These are phyloP conservation scores for Priceomyces fermenticarens DNA, from an alignment of 805 yeast genomes.

Conservation along the genomic window DNA sequence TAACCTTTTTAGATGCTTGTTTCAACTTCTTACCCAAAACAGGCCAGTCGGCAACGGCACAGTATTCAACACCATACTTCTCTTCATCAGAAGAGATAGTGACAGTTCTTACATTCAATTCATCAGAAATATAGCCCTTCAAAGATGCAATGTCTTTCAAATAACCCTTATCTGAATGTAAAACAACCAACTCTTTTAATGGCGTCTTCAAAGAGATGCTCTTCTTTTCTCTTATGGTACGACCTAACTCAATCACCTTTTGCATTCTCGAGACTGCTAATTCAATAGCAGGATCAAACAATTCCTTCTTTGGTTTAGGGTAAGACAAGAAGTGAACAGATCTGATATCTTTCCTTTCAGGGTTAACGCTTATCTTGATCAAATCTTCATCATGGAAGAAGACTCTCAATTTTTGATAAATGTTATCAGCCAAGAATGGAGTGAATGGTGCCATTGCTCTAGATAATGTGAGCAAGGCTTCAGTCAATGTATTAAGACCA, in stretches of 20 bases:
- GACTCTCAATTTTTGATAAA: constrained; percentile 71
- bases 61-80: constrained; percentile 87
- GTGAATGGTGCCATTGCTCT: constrained; percentile 99
- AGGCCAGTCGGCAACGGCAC: constrained; percentile 98
- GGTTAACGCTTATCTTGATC: constrained; percentile 36
- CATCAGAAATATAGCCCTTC: constrained; percentile 79
- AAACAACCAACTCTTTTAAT: constrained; percentile 77
- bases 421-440: constrained; percentile 89
- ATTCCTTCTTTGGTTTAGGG: constrained; percentile 78
- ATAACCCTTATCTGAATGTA: constrained; percentile 75
- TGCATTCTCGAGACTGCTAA: constrained; percentile 93
- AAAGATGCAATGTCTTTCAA: constrained; percentile 75
- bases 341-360: constrained; percentile 55
- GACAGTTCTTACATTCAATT: constrained; percentile 85
- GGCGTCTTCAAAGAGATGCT: constrained; percentile 93
- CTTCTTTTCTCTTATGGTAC: constrained; percentile 95
- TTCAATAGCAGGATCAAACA: constrained; percentile 81
- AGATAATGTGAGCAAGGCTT: constrained; percentile 80
- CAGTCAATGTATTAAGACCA: constrained; percentile 89
- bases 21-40: constrained; percentile 95
- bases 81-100: constrained; percentile 87
- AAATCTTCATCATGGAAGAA: constrained; percentile 61
- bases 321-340: constrained; percentile 94
- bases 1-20: constrained; percentile 89
- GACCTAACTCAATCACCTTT: constrained; percentile 91